Evolutionary conservation across 768 basidiomycete genomes (phyloP).

Genomic region (Agaricus subrufescens): DNA sequence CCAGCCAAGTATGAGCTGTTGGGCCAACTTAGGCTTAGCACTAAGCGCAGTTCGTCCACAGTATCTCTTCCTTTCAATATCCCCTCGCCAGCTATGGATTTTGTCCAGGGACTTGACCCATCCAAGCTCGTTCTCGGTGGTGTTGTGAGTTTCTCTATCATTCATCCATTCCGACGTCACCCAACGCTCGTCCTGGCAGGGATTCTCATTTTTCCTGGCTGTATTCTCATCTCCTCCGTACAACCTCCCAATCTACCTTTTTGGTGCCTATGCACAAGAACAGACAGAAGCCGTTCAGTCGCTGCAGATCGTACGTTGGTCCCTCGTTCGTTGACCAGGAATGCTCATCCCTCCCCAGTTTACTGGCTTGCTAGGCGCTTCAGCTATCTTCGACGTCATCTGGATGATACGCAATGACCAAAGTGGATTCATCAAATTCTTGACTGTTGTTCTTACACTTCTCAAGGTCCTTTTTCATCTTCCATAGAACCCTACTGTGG

Average conservation of each 20-base stretch:
- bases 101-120: slow-evolving; percentile 66
- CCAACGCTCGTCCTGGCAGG: slow-evolving; percentile 28
- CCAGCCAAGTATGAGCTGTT: no score
- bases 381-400: slow-evolving; percentile 64
- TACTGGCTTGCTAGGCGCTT: slow-evolving; percentile 54
- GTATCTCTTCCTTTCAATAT: neutral
- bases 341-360: slow-evolving; percentile 41
- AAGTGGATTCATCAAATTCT: slow-evolving; percentile 46
- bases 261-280: slow-evolving; percentile 72
- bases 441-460: slow-evolving; percentile 51
- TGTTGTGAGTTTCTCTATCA: slow-evolving; percentile 44
- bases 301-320: slow-evolving; percentile 49
- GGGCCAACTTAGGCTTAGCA: no score
- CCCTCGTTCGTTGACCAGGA: neutral
- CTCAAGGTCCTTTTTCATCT: slow-evolving; percentile 42
- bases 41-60: neutral
- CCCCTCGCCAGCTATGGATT: slow-evolving; percentile 44
- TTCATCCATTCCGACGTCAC: neutral
- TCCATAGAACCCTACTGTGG: neutral
- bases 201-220: slow-evolving; percentile 53
- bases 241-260: slow-evolving; percentile 81
- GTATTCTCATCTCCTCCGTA: slow-evolving; percentile 61
- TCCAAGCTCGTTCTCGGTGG: slow-evolving; percentile 61
- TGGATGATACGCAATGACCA: slow-evolving; percentile 61
- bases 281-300: slow-evolving; percentile 59